Conservation (phyloP, 202 grass and related monocot species). For the Zizania palustris region DNA sequence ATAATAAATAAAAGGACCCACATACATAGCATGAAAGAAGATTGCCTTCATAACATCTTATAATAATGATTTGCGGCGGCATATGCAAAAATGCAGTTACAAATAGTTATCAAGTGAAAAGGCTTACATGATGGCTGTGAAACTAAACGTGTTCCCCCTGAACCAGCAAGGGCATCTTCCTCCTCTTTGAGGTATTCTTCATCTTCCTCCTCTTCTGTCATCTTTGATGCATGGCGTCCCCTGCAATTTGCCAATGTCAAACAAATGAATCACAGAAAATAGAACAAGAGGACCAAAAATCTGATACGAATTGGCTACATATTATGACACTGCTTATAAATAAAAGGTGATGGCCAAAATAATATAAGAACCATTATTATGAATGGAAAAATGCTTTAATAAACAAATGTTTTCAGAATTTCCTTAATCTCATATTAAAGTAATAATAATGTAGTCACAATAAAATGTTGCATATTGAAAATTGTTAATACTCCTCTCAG, state of each 20-base stretch:
- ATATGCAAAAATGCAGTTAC: conserved; percentile 3
- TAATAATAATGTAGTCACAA: conserved; percentile 18
- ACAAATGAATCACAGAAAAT: conserved; percentile 28
- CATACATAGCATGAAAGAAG: neutral
- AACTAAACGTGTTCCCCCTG: conserved; percentile 82
- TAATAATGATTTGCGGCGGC: neutral
- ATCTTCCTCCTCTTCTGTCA: conserved; percentile 96
- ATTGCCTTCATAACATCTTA: neutral
- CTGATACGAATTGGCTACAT: neutral
- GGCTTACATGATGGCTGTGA: conserved; percentile 90
- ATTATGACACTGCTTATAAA: conserved; percentile 4
- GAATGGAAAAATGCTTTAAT: conserved; percentile 5
- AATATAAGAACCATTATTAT: neutral
- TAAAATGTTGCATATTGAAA: neutral
- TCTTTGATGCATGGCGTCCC: conserved; percentile 88
- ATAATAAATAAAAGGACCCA: neutral
- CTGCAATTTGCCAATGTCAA: conserved; percentile 47
- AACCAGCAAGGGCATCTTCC: conserved; percentile 81
- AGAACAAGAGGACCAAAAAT: conserved; percentile 8
- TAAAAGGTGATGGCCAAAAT: neutral
- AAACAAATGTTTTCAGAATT: conserved; percentile 2
- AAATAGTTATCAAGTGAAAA: neutral
- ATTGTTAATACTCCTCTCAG: neutral
- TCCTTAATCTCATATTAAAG: conserved; percentile 12
- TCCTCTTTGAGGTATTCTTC: conserved; percentile 98